These are phyloP conservation scores for Daldinia decipiens DNA, from an alignment of 495 filamentous ascomycete genomes.

Conservation along the genomic window DNA sequence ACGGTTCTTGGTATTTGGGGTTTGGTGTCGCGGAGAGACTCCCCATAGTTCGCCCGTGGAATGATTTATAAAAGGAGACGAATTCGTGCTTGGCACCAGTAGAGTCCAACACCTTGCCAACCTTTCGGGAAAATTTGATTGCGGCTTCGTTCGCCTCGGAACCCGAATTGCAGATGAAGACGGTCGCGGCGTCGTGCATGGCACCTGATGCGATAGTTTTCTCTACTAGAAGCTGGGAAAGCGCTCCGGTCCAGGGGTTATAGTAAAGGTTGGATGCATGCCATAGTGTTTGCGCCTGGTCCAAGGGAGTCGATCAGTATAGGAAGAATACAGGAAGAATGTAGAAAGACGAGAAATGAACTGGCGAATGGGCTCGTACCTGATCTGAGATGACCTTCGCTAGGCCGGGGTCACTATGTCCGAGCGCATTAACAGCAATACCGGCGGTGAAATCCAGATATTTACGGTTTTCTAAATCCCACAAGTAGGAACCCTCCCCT, in stretches of 20 bases:
- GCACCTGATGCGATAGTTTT: conserved; percentile 77
- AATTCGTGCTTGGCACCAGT: conserved; percentile 81
- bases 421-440: conserved; percentile 93
- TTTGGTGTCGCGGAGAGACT: conserved; percentile 94
- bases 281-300: conserved; percentile 76
- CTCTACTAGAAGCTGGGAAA: conserved; percentile 85
- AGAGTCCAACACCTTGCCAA: conserved; percentile 76
- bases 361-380: conserved; percentile 54
- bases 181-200: conserved; percentile 82
- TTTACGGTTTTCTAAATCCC: conserved; percentile 85
- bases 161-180: conserved; percentile 95
- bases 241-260: conserved; percentile 89
- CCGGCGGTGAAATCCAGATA: conserved; percentile 96
- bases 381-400: conserved; percentile 75
- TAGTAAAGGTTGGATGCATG: conserved; percentile 96
- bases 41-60: conserved; percentile 98
- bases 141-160: conserved; percentile 97
- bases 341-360: background rate
- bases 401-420: conserved; percentile 83
- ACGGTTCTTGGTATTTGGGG: conserved; percentile 96
- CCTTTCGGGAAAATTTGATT: conserved; percentile 94
- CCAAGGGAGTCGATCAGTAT: background rate
- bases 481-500: conserved; percentile 86
- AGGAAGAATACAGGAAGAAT: background rate
- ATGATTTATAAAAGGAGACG: conserved; percentile 87